Base-by-base conservation (phyloP, 352 stramenopile genomes). In the Elongisporangium senticosum region DNA sequence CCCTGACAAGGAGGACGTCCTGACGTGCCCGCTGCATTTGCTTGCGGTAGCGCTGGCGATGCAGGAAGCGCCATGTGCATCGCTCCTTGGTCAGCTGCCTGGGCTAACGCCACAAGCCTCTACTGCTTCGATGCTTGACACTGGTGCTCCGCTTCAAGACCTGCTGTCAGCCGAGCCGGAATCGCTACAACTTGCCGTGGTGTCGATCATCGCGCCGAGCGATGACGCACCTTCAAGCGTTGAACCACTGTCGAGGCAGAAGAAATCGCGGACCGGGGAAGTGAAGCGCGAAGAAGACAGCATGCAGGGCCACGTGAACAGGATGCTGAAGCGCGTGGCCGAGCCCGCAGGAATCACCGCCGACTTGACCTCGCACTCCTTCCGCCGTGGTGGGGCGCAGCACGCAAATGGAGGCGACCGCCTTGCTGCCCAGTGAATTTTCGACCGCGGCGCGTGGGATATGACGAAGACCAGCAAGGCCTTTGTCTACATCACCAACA, bases 391-490 rank as follows among this genome's bases (percentile, higher is more conserved):
- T 0, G 64, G 58, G 0, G 59, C 57, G 0, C 59, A 79, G 39
- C 56, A 71, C n/a, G 62, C 63, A 0, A 73, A 78, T 28, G 53
- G 52, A 0, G 55, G 64, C 14, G 24, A 63, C 1, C 47, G 50
- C 0, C 52, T 71, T 3, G 54, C 55, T 7, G 21, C 58, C 0
- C 64, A 69, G 13, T 82, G 64, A 58, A 75, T 68, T 23, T 72
- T 77, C 7, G 59, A 79, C 20, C 56, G 69, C 0, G 63, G 64
- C 4, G 55, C 59, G 0, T 73, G 67, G 65, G 72, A 77, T 47
- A 61, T 74, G 62, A 66, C 13, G 0, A 62, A 58, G 1, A 65
- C 47, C 0, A 77, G 65, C 55, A 76, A 75, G 37, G 64, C 11
- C 0, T 71, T 75, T 22, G 57, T 51, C 0, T 74, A 71, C 53